phyloP scores from a whole-genome alignment of 2,329 filamentous ascomycete species.

The Arthrobotrys megalospora region DNA sequence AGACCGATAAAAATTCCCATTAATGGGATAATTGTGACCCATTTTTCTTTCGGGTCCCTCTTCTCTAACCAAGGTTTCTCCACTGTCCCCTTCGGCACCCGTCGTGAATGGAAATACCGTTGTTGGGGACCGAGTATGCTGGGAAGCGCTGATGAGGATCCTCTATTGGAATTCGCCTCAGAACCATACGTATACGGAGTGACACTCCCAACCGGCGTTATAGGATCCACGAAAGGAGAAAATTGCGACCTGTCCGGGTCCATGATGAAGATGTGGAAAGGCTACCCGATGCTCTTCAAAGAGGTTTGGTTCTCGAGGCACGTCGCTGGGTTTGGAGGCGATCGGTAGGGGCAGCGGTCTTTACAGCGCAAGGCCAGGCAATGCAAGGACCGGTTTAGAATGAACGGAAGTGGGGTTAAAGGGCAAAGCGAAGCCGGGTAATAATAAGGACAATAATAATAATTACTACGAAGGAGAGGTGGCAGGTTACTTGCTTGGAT shows the following conservation, averaged over 20 bases:
- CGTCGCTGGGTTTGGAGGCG: constrained; percentile 8
- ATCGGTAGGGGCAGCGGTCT: constrained; percentile 22
- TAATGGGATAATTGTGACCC: constrained; percentile 85
- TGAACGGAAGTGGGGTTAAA: constrained; percentile 43
- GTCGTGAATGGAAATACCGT: constrained; percentile 80
- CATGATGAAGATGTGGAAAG: constrained; percentile 26
- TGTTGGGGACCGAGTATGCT: constrained; percentile 66
- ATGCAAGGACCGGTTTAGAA: constrained; percentile 33
- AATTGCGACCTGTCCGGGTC: constrained; percentile 59
- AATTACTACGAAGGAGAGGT: constrained; percentile 34
- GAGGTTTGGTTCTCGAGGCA: constrained; percentile 25
- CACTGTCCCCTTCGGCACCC: constrained; percentile 79
- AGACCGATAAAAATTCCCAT: constrained; percentile 80
- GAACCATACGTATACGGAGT: constrained; percentile 59
- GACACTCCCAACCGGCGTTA: constrained; percentile 59
- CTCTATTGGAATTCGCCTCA: constrained; percentile 56
- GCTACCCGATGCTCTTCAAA: neutral
- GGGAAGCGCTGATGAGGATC: constrained; percentile 58
- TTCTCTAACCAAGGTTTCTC: constrained; percentile 84
- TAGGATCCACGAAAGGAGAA: constrained; percentile 62
- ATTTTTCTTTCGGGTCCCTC: constrained; percentile 84
- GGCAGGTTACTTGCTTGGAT: constrained; percentile 4
- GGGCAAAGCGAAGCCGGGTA: constrained; percentile 19
- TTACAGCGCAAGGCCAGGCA: constrained; percentile 20
- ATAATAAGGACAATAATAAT: constrained; percentile 1